Evolutionary conservation across 305 asterid genomes (phyloP).

Genomic region (Nicotiana rustica): DNA sequence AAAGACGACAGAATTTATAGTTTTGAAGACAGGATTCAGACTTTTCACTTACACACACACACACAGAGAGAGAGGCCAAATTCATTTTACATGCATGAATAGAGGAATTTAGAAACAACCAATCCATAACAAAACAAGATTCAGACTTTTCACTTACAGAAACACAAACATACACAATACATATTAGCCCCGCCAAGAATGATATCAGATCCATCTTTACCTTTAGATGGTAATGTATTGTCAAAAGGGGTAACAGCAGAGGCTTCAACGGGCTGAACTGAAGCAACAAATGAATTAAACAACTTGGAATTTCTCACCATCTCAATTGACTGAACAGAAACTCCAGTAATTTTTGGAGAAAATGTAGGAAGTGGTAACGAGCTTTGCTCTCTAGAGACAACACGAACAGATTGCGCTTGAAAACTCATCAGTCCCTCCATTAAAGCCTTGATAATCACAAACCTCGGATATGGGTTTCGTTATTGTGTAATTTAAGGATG

Average conservation of each 20-base stretch:
- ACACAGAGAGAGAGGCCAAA: no score
- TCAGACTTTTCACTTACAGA: not conserved
- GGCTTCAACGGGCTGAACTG: constrained; percentile 66
- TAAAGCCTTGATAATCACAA: not conserved
- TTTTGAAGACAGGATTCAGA: no score
- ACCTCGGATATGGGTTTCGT: not conserved
- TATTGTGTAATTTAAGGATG: not conserved
- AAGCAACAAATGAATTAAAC: constrained; percentile 56
- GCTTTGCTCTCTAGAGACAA: constrained; percentile 42
- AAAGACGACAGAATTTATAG: no score
- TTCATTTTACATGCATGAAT: not conserved
- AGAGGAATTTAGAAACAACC: not conserved
- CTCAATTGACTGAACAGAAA: constrained; percentile 40
- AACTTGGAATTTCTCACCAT: constrained; percentile 52
- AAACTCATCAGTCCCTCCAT: constrained; percentile 56
- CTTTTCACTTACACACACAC: no score
- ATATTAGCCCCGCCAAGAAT: not conserved
- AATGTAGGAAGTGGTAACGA: constrained; percentile 42
- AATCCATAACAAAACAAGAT: not conserved
- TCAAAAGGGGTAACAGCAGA: constrained; percentile 52
- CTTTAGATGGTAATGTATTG: constrained; percentile 78
- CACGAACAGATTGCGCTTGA: constrained; percentile 42
- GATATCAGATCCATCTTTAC: constrained; percentile 44
- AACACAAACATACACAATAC: not conserved
- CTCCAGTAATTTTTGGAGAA: constrained; percentile 46